Percentiles rank a stretch among this genome's conserved stretches.
Conservation (phyloP, 139 green algal species). For the Chara braunii region DNA sequence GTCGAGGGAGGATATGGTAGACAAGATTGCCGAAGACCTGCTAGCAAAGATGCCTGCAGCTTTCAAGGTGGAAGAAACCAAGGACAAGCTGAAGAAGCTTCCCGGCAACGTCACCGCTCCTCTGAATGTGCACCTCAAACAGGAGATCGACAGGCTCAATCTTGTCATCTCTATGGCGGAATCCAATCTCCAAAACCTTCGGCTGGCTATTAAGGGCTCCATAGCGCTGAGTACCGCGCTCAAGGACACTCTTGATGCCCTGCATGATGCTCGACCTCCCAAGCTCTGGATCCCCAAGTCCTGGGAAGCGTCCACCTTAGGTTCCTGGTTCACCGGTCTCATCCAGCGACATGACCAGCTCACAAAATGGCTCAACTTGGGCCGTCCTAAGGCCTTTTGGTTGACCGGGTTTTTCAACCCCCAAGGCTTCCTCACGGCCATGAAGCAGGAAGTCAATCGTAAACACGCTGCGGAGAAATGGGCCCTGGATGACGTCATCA, state of each 20-base stretch:
- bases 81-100: slow-evolving; percentile 78
- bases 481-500: slow-evolving; percentile 88
- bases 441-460: slow-evolving; percentile 50
- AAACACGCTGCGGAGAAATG: slow-evolving; percentile 84
- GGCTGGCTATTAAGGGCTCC: slow-evolving; percentile 79
- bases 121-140: slow-evolving; percentile 82
- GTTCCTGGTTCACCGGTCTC: slow-evolving; percentile 81
- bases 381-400: slow-evolving; percentile 82
- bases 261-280: slow-evolving; percentile 80
- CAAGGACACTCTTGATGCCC: slow-evolving; percentile 69
- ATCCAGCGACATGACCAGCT: slow-evolving; percentile 84
- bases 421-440: slow-evolving; percentile 50
- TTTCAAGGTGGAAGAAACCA: slow-evolving; percentile 79
- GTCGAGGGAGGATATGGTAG: slow-evolving; percentile 82
- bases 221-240: slow-evolving; percentile 72
- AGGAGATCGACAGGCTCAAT: slow-evolving; percentile 87
- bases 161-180: slow-evolving; percentile 53
- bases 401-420: slow-evolving; percentile 94
- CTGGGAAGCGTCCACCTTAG: slow-evolving; percentile 68
- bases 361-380: slow-evolving; percentile 76
- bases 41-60: slow-evolving; percentile 70
- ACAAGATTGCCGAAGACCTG: slow-evolving; percentile 81
- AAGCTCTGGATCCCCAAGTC: slow-evolving; percentile 66
- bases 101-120: slow-evolving; percentile 63
- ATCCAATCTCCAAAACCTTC: slow-evolving; percentile 69